phyloP scores from a whole-genome alignment of 768 basidiomycete species.

The Tylopilus rubrobrunneus region DNA sequence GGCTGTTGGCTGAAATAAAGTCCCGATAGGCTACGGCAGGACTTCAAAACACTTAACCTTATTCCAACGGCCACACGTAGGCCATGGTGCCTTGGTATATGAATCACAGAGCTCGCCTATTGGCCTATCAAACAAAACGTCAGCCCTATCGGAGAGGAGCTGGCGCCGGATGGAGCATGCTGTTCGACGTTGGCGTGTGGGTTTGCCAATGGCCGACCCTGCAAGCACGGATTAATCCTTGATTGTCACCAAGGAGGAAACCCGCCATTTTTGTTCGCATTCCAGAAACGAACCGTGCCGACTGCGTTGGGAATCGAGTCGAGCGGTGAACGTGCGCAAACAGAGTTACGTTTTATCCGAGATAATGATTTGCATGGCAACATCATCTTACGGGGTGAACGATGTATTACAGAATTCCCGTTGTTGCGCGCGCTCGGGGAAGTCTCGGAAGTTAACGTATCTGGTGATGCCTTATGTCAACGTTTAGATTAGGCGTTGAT shows the following conservation, averaged over 20 bases:
- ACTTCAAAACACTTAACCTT: not conserved
- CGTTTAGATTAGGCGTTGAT: not conserved
- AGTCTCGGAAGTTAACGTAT: not conserved
- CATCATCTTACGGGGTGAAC: not conserved
- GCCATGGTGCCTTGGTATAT: conserved; percentile 1
- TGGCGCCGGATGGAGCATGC: not conserved
- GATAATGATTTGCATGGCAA: not conserved
- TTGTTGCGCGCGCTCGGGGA: not conserved
- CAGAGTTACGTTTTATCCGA: not conserved
- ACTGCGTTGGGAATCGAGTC: conserved; percentile 1
- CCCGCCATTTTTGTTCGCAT: not conserved
- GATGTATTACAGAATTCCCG: not conserved
- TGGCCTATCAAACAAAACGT: not conserved
- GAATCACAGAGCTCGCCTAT: not conserved
- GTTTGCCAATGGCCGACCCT: conserved; percentile 6
- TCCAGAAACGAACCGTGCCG: conserved; percentile 5
- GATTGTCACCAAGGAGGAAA: not conserved
- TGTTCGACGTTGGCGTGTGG: conserved; percentile 9
- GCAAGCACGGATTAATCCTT: not conserved
- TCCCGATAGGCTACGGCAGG: no score
- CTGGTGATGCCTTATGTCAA: not conserved
- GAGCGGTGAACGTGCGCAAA: not conserved
- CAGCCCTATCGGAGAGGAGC: not conserved
- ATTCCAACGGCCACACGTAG: not conserved
- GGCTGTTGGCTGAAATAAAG: not conserved